Conservation (phyloP, 2,329 filamentous ascomycete species). For the Pezicula neosporulosa region DNA sequence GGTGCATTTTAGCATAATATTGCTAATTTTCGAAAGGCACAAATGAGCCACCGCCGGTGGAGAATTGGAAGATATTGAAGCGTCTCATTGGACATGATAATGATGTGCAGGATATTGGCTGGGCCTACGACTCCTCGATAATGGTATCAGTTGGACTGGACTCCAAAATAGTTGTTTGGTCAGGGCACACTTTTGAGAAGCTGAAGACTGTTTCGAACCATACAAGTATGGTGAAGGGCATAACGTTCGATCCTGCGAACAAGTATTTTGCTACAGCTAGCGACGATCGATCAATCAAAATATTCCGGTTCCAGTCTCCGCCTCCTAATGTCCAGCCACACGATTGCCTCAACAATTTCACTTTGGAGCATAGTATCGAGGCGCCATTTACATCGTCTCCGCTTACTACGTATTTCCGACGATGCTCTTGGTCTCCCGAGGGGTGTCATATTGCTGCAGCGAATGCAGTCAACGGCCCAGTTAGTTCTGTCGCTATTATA, state of each 20-base stretch:
- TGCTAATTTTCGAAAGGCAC: constrained; percentile 43
- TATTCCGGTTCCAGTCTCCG: constrained; percentile 91
- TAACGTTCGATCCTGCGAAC: constrained; percentile 97
- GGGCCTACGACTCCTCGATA: constrained; percentile 94
- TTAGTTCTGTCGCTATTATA: constrained; percentile 95
- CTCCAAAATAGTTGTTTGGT: constrained; percentile 98
- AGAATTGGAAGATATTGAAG: constrained; percentile 97
- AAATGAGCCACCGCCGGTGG: constrained; percentile 86
- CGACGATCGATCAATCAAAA: constrained; percentile 94
- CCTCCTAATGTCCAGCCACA: constrained; percentile 88
- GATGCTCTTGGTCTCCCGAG: constrained; percentile 97
- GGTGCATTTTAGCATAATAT: too few relatives aligned
- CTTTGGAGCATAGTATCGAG: constrained; percentile 87
- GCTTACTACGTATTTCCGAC: constrained; percentile 91
- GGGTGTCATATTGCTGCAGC: constrained; percentile 95
- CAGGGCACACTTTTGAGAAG: constrained; percentile 96
- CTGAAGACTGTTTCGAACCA: constrained; percentile 90
- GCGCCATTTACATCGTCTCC: constrained; percentile 87
- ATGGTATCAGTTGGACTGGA: constrained; percentile 94
- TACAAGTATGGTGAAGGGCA: constrained; percentile 97
- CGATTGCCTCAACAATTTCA: constrained; percentile 95
- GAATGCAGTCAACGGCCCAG: constrained; percentile 94
- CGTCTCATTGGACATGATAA: constrained; percentile 96
- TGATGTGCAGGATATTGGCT: constrained; percentile 95
- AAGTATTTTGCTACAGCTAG: constrained; percentile 99